phyloP scores from a whole-genome alignment of 805 yeast genomes.

The Starmerella sirachaensis region DNA sequence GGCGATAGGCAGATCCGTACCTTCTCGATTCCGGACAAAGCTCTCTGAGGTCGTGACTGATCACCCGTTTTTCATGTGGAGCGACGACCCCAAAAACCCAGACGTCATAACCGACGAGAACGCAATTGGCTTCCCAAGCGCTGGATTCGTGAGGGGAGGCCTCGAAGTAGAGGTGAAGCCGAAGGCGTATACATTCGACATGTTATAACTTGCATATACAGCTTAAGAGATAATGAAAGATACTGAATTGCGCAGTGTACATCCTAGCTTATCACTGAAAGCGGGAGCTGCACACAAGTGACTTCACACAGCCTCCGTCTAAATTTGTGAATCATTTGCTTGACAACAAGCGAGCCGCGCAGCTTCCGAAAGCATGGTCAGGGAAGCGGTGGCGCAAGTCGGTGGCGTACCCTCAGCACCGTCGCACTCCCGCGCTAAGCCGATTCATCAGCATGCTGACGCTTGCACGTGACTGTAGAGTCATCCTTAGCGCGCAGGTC shows the following conservation, averaged over 20 bases:
- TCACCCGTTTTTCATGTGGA: constrained; percentile 20
- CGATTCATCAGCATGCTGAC: no score
- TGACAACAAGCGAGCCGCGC: no score
- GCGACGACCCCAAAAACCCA: constrained; percentile 6
- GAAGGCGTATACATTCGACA: constrained; percentile 11
- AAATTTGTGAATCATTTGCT: no score
- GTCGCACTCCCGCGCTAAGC: no score
- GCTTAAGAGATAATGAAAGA: background rate
- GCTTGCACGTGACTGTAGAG: no score
- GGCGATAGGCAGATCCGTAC: background rate
- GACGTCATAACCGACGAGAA: constrained; percentile 2
- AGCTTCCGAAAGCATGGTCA: no score
- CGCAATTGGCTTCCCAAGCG: constrained; percentile 20
- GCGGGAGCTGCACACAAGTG: no score
- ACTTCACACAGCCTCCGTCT: background rate
- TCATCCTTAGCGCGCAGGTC: no score
- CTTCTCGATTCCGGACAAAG: background rate
- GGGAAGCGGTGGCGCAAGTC: no score
- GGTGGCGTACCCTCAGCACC: no score
- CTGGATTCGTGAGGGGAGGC: constrained; percentile 3
- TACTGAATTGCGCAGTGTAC: background rate
- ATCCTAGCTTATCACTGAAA: background rate
- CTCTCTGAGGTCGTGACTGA: background rate
- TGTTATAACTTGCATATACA: no score
- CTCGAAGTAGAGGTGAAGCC: constrained; percentile 13